Percentiles rank a stretch among this genome's conserved stretches.
Conservation (phyloP, 2,329 filamentous ascomycete species). For the Onygenales sp. region DNA sequence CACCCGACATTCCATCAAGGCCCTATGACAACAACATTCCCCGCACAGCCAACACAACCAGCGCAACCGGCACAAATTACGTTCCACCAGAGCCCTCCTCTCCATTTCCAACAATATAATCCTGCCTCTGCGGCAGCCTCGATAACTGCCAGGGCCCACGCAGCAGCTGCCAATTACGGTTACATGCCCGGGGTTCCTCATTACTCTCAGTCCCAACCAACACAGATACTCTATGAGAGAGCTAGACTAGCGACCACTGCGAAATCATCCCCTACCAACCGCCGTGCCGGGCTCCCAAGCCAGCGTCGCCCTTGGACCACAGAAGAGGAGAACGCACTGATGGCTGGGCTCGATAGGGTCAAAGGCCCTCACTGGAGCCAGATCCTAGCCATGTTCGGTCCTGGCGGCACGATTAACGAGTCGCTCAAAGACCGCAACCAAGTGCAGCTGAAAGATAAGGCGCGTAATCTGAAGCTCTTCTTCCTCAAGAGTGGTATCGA, state of each 20-base stretch:
- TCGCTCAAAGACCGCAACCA: constrained; percentile 82
- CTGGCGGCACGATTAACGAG: constrained; percentile 68
- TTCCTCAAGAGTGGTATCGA: constrained; percentile 87
- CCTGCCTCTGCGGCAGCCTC: constrained; percentile 21
- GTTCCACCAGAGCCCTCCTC: constrained; percentile 29
- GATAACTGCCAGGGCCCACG: constrained; percentile 21
- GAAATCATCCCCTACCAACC: constrained; percentile 44
- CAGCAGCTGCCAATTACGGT: constrained; percentile 30
- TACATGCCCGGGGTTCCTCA: constrained; percentile 38
- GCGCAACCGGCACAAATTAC: constrained; percentile 52
- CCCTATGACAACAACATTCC: constrained; percentile 37
- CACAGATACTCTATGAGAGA: constrained; percentile 48
- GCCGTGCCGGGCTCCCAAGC: constrained; percentile 44
- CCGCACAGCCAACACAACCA: constrained; percentile 27
- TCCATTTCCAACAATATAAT: constrained; percentile 35
- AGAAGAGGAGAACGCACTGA: constrained; percentile 81
- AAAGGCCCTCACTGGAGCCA: constrained; percentile 91
- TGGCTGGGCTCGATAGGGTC: constrained; percentile 79
- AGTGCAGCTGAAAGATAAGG: constrained; percentile 88
- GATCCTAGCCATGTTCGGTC: constrained; percentile 74
- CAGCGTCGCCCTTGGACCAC: constrained; percentile 74
- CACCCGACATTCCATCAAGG: constrained; percentile 9
- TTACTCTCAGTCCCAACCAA: constrained; percentile 40
- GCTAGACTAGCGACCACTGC: constrained; percentile 47
- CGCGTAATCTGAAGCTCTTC: constrained; percentile 79